These are phyloP conservation scores for Toxoplasma gondii DNA, from an alignment of 169 alveolate genomes.

Conservation along the genomic window DNA sequence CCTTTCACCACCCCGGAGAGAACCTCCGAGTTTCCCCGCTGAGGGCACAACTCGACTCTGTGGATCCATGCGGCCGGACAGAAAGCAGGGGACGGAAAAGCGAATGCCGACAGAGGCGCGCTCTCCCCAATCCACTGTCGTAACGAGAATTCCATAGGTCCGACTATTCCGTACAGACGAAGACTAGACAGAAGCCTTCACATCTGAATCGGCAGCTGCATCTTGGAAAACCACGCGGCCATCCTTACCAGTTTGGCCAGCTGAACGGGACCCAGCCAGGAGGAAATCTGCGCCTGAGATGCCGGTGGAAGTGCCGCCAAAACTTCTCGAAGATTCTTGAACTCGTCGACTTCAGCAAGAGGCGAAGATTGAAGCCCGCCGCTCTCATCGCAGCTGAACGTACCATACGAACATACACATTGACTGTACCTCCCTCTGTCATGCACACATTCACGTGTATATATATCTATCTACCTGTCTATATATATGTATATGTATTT, in stretches of 20 bases:
- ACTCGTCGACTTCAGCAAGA: constrained; percentile 43
- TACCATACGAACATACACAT: background rate
- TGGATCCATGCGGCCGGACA: no score
- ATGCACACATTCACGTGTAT: background rate
- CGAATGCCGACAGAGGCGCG: no score
- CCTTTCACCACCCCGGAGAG: background rate
- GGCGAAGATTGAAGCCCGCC: constrained; percentile 11
- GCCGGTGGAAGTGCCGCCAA: constrained; percentile 40
- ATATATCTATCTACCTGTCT: background rate
- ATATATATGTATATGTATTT: background rate
- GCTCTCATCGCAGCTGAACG: background rate
- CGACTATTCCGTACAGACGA: no score
- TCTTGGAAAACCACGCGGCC: background rate
- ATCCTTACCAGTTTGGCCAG: constrained; percentile 24
- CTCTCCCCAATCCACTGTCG: no score
- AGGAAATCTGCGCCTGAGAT: background rate
- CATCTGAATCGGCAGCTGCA: no score
- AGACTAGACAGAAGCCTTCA: no score
- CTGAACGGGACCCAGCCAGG: constrained; percentile 27
- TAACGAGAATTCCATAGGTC: no score
- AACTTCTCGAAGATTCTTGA: constrained; percentile 13
- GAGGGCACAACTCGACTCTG: no score
- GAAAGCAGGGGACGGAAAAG: no score
- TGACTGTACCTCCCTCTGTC: background rate
- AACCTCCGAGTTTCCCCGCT: background rate